Evolutionary conservation across 2,329 filamentous ascomycete species (phyloP), one percentile per base, ranked within the genome.

Genomic region (Magnaporthiopsis incrustans): DNA sequence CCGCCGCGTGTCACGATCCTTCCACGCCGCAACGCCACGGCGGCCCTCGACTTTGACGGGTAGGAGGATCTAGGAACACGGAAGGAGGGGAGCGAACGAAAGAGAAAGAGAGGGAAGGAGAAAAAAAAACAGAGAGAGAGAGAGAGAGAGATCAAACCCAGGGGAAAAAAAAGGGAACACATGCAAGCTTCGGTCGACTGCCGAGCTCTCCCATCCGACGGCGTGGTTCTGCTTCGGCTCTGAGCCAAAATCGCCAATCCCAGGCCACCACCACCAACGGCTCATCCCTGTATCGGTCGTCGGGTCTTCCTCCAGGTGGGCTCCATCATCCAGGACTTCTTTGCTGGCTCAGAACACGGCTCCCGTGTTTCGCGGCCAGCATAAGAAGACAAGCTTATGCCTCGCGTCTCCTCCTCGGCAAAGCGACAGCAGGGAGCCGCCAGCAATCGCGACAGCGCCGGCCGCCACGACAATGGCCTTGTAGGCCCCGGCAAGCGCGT

Each of bases 391-490:
- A 53, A 53, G 57, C 73, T 81, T 81, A 86, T 86, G 84, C 83
- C 84, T 86, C 84, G 84, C 75, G 81, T 78, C 73, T 78, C 82
- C 71, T 79, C 77, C 75, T 81, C 81, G 75, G 76, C 79, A 75
- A 86, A 86, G 81, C 83, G 83, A 85, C 82, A 85, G 76, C 80
- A 81, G 79, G 82, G 81, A 78, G 81, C 81, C 74, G 77, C 77
- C 69, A 89, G 81, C 79, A 53, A 53, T 53, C 83, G 61, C 44
- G 44, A 87, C 76, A 86, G 87, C 79, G 89, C 89, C 78, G 85
- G 82, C 73, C 87, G 89, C 77, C 89, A 96, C 79, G 92, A 97
- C 79, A 92, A 91, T 88, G 92, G 91, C 73, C 82, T 92, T 76
- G 89, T 92, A 82, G 88, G 88, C 72, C 86, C 89, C 63, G 89